Percentiles rank a stretch among this genome's conserved stretches.
phyloP scores from a whole-genome alignment of 495 filamentous ascomycete genomes.

The Evernia prunastri region DNA sequence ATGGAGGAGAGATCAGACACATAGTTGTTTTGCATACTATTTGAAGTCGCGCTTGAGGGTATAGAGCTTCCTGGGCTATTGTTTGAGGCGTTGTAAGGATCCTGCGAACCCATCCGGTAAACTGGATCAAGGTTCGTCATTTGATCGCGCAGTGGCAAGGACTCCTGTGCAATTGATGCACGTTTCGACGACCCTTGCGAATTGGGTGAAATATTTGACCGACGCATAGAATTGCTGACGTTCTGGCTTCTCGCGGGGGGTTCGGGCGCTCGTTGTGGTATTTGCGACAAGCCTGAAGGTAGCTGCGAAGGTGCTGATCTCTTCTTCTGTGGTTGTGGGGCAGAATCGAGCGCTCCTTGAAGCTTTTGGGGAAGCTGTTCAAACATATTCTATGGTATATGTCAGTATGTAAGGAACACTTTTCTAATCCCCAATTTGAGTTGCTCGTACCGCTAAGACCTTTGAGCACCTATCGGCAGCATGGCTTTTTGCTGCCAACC shows the following conservation, averaged over 20 bases:
- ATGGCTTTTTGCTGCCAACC: conserved; percentile 73
- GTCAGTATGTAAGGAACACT: conserved; percentile 23
- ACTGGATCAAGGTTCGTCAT: conserved; percentile 5
- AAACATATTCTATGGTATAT: conserved; percentile 55
- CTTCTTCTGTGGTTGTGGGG: conserved; percentile 48
- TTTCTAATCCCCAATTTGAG: not conserved
- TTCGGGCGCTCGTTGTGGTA: conserved; percentile 30
- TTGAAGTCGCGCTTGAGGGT: conserved; percentile 31
- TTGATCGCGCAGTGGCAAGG: conserved; percentile 18
- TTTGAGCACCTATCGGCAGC: conserved; percentile 79
- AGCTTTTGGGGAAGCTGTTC: conserved; percentile 70
- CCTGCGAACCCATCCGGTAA: conserved; percentile 16
- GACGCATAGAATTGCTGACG: conserved; percentile 16
- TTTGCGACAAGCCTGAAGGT: conserved; percentile 33
- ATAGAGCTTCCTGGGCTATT: conserved; percentile 20
- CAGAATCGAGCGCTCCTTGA: conserved; percentile 13
- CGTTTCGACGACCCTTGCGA: conserved; percentile 12
- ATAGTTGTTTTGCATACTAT: conserved; percentile 36
- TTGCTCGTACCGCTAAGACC: conserved; percentile 57
- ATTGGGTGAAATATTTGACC: conserved; percentile 14
- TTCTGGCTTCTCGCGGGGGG: not conserved
- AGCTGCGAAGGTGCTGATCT: conserved; percentile 46
- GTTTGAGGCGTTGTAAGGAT: conserved; percentile 19
- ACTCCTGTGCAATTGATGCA: conserved; percentile 8
- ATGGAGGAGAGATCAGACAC: conserved; percentile 74